These are phyloP conservation scores for Drosera capensis DNA, from an alignment of 148 eudicot genomes.

Conservation along the genomic window DNA sequence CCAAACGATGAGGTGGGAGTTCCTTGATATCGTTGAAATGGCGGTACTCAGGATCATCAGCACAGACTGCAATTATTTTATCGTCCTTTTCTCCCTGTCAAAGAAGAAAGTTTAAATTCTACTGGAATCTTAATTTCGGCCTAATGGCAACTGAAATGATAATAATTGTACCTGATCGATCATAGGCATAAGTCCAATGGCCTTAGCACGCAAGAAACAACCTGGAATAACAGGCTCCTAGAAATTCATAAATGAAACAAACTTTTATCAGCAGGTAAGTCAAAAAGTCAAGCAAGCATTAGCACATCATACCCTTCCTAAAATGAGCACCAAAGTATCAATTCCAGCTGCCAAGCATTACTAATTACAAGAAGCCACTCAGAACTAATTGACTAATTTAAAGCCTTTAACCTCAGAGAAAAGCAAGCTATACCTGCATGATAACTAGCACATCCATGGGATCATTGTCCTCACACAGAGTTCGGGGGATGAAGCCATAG, in stretches of 20 bases:
- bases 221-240: constrained; percentile 56
- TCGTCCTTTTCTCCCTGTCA: constrained; percentile 38
- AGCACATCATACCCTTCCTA: neutral
- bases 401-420: neutral
- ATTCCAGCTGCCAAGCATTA: neutral
- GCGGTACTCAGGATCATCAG: constrained; percentile 41
- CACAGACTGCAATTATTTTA: constrained; percentile 45
- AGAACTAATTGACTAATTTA: neutral
- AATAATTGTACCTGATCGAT: constrained; percentile 39
- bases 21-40: constrained; percentile 31
- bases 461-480: constrained; percentile 57
- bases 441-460: constrained; percentile 59
- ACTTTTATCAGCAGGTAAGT: neutral
- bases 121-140: neutral
- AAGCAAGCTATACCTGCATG: constrained; percentile 36
- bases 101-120: neutral
- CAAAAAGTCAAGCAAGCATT: neutral
- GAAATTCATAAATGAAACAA: neutral
- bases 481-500: constrained; percentile 59
- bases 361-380: neutral
- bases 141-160: neutral
- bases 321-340: neutral
- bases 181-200: constrained; percentile 70
- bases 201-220: constrained; percentile 48
- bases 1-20: constrained; percentile 44